A percentile compares a stretch with the other conserved stretches of the same genome.
These are phyloP conservation scores for Pulveroboletus sp. DNA, from an alignment of 768 basidiomycete species.

Conservation along the genomic window DNA sequence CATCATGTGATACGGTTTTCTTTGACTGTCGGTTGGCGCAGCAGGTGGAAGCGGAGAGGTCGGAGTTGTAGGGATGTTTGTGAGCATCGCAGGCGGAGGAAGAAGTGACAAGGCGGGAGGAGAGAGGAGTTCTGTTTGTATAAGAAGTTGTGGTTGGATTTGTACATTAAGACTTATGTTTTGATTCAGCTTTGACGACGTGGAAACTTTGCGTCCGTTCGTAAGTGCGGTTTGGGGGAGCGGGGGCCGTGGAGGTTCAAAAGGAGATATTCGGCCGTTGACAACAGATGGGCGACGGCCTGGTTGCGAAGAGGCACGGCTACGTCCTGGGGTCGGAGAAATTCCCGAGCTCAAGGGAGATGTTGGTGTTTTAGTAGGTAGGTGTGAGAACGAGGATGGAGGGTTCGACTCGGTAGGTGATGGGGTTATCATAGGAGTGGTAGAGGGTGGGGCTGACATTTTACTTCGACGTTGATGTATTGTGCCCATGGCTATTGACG, in stretches of 20 bases:
- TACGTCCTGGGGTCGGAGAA: slow-evolving; percentile 43
- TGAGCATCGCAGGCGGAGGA: slow-evolving; percentile 45
- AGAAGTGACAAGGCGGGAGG: slow-evolving; percentile 38
- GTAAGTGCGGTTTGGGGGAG: slow-evolving; percentile 44
- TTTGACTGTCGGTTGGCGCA: slow-evolving; percentile 67
- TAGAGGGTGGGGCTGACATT: slow-evolving; percentile 55
- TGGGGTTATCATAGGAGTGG: slow-evolving; percentile 18
- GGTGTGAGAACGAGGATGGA: slow-evolving; percentile 34
- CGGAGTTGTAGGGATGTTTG: slow-evolving; percentile 69
- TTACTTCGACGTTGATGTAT: slow-evolving; percentile 69
- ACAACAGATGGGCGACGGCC: slow-evolving; percentile 63
- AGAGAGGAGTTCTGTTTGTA: slow-evolving; percentile 52
- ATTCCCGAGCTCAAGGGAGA: slow-evolving; percentile 41
- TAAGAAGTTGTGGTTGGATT: slow-evolving; percentile 45
- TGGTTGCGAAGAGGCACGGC: slow-evolving; percentile 75
- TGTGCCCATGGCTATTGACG: slow-evolving; percentile 58
- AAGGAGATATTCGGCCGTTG: slow-evolving; percentile 50
- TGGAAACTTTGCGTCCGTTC: slow-evolving; percentile 56
- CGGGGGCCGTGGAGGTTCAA: slow-evolving; percentile 50
- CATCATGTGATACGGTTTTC: slow-evolving; percentile 93
- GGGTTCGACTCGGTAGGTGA: slow-evolving; percentile 39
- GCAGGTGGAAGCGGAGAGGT: slow-evolving; percentile 74
- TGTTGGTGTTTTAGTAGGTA: slow-evolving; percentile 27
- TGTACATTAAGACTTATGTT: slow-evolving; percentile 41
- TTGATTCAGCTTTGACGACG: slow-evolving; percentile 58